Percentiles rank a stretch among this genome's conserved stretches.
These are phyloP conservation scores for Xylariales sp. DNA, from an alignment of 2,329 filamentous ascomycete species.

Conservation along the genomic window DNA sequence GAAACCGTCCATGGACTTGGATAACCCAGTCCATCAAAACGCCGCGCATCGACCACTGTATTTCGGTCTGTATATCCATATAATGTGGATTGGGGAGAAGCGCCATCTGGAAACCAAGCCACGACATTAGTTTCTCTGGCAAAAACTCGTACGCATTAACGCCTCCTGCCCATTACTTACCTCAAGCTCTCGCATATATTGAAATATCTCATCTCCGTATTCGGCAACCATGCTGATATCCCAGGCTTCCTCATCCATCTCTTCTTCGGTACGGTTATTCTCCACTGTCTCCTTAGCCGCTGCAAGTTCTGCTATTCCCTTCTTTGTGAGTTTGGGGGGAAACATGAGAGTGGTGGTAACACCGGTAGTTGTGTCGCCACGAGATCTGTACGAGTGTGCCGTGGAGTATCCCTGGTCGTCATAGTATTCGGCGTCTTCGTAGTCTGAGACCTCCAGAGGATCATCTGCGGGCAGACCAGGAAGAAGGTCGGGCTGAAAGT, in stretches of 20 bases:
- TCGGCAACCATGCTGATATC: slow-evolving; percentile 98
- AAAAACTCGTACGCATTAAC: no score
- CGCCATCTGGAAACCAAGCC: slow-evolving; percentile 57
- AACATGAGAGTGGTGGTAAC: slow-evolving; percentile 54
- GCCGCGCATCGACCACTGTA: slow-evolving; percentile 97
- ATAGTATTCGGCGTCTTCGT: slow-evolving; percentile 63
- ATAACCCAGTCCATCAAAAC: slow-evolving; percentile 98
- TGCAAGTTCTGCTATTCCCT: slow-evolving; percentile 69
- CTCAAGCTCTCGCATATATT: slow-evolving; percentile 87
- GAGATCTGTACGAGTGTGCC: slow-evolving; percentile 69
- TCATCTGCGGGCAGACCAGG: slow-evolving; percentile 31
- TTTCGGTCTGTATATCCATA: slow-evolving; percentile 96
- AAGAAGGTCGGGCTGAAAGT: slow-evolving; percentile 3
- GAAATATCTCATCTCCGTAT: slow-evolving; percentile 93
- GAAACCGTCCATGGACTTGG: slow-evolving; percentile 91
- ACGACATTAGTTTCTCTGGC: no score
- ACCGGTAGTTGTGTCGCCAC: slow-evolving; percentile 55
- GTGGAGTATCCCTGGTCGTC: slow-evolving; percentile 72
- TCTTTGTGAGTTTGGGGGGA: slow-evolving; percentile 66
- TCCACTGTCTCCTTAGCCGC: slow-evolving; percentile 62
- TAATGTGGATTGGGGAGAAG: slow-evolving; percentile 89
- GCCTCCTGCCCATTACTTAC: slow-evolving; percentile 42
- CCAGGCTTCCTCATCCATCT: slow-evolving; percentile 83
- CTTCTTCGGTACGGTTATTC: slow-evolving; percentile 60
- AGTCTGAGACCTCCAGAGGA: slow-evolving; percentile 40